A percentile compares a stretch with the other conserved stretches of the same genome.
These are phyloP conservation scores for Botrytis cinerea DNA, from an alignment of 2,329 filamentous ascomycete species.

Conservation along the genomic window DNA sequence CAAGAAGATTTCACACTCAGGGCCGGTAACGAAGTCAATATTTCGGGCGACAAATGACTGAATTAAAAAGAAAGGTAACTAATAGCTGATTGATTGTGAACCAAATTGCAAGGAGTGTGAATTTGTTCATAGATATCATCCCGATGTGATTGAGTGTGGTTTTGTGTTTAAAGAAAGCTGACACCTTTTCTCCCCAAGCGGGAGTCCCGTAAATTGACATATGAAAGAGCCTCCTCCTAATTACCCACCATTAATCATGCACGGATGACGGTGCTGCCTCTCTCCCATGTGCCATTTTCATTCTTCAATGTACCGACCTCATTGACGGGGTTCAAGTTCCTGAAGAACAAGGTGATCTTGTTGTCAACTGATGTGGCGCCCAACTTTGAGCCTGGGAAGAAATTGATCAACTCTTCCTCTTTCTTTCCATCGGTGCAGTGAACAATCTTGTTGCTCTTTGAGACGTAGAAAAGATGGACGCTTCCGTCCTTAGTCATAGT, in stretches of 20 bases:
- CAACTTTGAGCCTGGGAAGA: constrained; percentile 21
- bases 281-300: constrained; percentile 4
- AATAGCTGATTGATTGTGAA: neutral
- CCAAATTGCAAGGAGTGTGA: neutral
- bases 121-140: constrained; percentile 4
- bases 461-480: constrained; percentile 11
- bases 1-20: neutral
- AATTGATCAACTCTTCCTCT: neutral
- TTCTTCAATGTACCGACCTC: constrained; percentile 14
- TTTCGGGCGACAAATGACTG: constrained; percentile 1
- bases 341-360: constrained; percentile 22
- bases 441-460: neutral
- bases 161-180: neutral
- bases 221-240: neutral
- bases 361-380: constrained; percentile 17
- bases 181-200: neutral
- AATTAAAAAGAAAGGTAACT: neutral
- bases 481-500: constrained; percentile 7
- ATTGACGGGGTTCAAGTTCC: constrained; percentile 17
- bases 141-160: constrained; percentile 1
- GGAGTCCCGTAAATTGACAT: constrained; percentile 12
- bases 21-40: neutral
- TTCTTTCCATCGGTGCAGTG: constrained; percentile 5
- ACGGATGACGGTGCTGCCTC: neutral
- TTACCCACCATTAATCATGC: neutral